Conservation (phyloP, 371 early-diverging fungal genomes). For the Actinomortierella wolfii region DNA sequence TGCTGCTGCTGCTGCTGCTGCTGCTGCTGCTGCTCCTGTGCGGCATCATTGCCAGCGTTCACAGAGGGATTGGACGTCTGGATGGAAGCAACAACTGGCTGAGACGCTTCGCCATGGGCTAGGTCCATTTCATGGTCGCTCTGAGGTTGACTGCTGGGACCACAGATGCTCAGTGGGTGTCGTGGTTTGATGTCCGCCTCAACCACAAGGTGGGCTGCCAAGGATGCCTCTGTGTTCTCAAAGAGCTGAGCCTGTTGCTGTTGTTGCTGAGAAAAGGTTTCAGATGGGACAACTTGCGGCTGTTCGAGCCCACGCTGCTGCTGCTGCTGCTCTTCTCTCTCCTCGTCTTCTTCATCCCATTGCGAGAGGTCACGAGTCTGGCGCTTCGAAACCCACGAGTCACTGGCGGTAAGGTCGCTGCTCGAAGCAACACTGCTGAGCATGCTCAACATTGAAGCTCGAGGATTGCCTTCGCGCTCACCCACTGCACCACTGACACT, state of each 20-base stretch:
- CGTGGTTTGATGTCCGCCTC: neutral
- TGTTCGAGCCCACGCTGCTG: slow-evolving; percentile 7
- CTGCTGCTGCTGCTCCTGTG: slow-evolving; percentile 1
- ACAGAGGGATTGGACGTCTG: too few species aligned
- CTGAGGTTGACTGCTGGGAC: neutral
- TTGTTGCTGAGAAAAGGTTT: neutral
- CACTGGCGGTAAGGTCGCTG: slow-evolving; percentile 30
- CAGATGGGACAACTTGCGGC: neutral
- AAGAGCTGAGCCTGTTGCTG: neutral
- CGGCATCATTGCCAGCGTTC: neutral
- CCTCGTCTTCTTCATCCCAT: slow-evolving; percentile 20
- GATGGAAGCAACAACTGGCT: slow-evolving; percentile 10
- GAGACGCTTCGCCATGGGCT: slow-evolving; percentile 1
- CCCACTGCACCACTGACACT: too few species aligned
- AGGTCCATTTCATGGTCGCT: neutral
- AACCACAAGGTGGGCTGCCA: neutral
- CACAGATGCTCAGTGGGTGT: neutral
- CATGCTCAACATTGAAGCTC: too few species aligned
- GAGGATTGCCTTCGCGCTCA: too few species aligned
- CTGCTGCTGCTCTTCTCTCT: slow-evolving; percentile 4
- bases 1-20: slow-evolving; percentile 11
- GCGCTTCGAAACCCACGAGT: slow-evolving; percentile 34
- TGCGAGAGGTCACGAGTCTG: slow-evolving; percentile 37
- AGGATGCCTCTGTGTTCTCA: neutral
- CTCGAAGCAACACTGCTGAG: slow-evolving; percentile 3